Evolutionary conservation across 176 grass and related monocot species (phyloP), one percentile per base, ranked within the genome.

Genomic region (Carex scoparia): DNA sequence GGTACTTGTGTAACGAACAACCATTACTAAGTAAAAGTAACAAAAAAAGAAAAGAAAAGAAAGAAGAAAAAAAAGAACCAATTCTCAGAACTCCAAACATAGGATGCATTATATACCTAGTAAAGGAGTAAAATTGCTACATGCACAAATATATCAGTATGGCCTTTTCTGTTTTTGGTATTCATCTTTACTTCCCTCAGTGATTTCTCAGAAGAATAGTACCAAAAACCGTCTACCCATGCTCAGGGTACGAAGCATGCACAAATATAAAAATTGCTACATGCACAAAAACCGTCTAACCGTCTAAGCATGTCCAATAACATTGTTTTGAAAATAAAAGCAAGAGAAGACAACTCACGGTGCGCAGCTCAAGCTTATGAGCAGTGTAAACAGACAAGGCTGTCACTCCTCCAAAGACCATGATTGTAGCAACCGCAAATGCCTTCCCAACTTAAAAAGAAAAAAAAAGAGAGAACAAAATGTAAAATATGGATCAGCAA

Each of bases 341-440:
- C 37, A 77, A 15, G 19, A 77, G 33, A 76, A 32, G 15, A 28
- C 16, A 44, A 98, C 95, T 86, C 89, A 98, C 95, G 61, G 86
- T 91, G 87, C 93, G 83, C 84, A 98, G 83, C 66, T 95, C 76
- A 69, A 95, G 78, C 84, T 88, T 98, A 88, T 94, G 70, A 61
- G 88, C 95, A 59, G 80, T 87, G 69, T 93, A 93, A 28, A 88
- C 60, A 35, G 91, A 65, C 35, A 88, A 73, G 28, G 81, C 56
- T 28, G 93, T 89, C 38, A 86, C 83, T 69, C 93, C 95, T 89
- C 95, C 95, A 58, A 98, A 98, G 76, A 98, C 88, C 80, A 95
- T 70, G 15, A 89, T 15, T 65, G 91, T 94, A 1, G 89, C 91
- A 92, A 59, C 85, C 63, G 79, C 53, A 90, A 95, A 94, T 79